Base-by-base conservation (phyloP, 2,329 filamentous ascomycete genomes). In the Aotearoamyces nothofagi region DNA sequence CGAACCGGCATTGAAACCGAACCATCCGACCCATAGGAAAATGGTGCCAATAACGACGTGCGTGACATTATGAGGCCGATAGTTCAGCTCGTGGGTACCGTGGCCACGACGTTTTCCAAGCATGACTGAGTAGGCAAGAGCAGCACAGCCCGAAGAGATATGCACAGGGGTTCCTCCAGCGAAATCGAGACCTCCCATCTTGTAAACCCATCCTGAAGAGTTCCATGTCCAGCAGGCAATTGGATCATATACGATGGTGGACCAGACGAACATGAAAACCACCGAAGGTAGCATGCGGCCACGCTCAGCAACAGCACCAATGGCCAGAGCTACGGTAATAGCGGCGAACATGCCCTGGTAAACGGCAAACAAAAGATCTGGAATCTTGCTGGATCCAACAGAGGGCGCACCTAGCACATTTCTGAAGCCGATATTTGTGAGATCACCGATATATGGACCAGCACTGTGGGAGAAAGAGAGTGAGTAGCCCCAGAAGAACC, bases 191-290 rank as follows among this genome's bases (percentile, higher is more conserved):
- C 79, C 81, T 26, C 83, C 83, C 56, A 92, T 67, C 39, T 69
- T 63, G 54, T 67, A 78, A 9, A 76, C 72, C 84, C 84, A 93
- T 13, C 84, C 84, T 17, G 60, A 59, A 1, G 78, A 54, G 50
- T 92, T 92, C 84, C 84, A 93, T 6, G 81, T 92, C 84, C 84
- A 93, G 65, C 83, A 92, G 25, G 84, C 84, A 48, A 93, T 84
- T 2, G 83, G 79, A 44, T 93, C 83, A 55, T 93, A 93, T 49
- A 93, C 78, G 34, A 92, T 49, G 4, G 84, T 93, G 1, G 78
- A 67, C 84, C 84, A 93, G 51, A 92, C 60, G 47, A 93, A 87
- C 76, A 92, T 90, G 63, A 92, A 92, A 46, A 92, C 63, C 40
- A 92, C 70, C 50, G 78, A 84, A 9, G 84, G 83, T 5, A 90